phyloP scores from a whole-genome alignment of 2,329 filamentous ascomycete genomes.

The Canariomyces notabilis region DNA sequence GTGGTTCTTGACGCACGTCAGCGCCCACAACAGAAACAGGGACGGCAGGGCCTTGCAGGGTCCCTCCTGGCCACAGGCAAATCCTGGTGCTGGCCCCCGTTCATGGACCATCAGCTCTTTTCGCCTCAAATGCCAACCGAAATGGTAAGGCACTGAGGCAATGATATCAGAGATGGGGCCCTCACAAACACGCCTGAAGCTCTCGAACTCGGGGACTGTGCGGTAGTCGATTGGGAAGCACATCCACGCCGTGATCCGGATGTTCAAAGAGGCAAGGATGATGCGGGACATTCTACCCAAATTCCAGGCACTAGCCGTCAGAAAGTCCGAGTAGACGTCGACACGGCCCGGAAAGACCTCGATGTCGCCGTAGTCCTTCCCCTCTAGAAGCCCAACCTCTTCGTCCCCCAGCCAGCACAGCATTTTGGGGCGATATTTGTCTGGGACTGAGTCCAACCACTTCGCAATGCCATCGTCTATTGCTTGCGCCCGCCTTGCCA shows the following conservation, averaged over 20 bases:
- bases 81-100: constrained; percentile 39
- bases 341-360: constrained; percentile 57
- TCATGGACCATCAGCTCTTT: constrained; percentile 37
- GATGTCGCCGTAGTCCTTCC: constrained; percentile 45
- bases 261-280: constrained; percentile 49
- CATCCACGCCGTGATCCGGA: constrained; percentile 56
- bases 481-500: constrained; percentile 46
- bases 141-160: constrained; percentile 54
- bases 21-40: constrained; percentile 56
- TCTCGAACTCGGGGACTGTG: constrained; percentile 56
- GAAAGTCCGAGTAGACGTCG: constrained; percentile 55
- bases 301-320: constrained; percentile 54
- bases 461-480: constrained; percentile 48
- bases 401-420: constrained; percentile 49
- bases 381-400: constrained; percentile 35
- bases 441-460: constrained; percentile 48
- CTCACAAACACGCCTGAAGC: constrained; percentile 45
- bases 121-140: constrained; percentile 52
- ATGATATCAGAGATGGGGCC: constrained; percentile 55
- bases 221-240: constrained; percentile 56
- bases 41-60: constrained; percentile 51
- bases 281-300: constrained; percentile 50
- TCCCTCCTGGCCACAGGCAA: constrained; percentile 48
- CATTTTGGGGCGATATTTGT: constrained; percentile 44
- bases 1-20: constrained; percentile 48